Conservation (phyloP, 176 grass and related monocot species). For the Phragmites australis region DNA sequence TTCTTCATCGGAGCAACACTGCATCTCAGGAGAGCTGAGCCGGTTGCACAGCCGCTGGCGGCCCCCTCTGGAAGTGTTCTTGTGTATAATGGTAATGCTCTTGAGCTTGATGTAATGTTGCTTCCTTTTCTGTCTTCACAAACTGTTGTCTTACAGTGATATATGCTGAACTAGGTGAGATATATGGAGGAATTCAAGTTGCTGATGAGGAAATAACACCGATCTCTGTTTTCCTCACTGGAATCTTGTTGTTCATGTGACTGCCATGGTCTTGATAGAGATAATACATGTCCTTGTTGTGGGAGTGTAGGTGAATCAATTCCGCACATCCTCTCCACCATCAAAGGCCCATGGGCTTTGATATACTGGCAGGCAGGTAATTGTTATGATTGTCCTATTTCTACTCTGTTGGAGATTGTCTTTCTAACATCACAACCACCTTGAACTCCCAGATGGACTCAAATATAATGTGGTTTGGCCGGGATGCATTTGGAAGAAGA, state of each 20-base stretch:
- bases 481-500: slow-evolving; percentile 87
- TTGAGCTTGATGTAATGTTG: not conserved
- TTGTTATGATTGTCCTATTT: slow-evolving; percentile 4
- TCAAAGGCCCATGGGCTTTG: slow-evolving; percentile 89
- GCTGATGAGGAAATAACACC: slow-evolving; percentile 64
- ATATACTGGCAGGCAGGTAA: slow-evolving; percentile 94
- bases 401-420: not conserved
- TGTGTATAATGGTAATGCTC: slow-evolving; percentile 78
- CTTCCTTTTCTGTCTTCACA: not conserved
- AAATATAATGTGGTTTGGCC: slow-evolving; percentile 73
- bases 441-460: slow-evolving; percentile 56
- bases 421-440: slow-evolving; percentile 16
- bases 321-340: slow-evolving; percentile 68
- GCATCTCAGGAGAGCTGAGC: slow-evolving; percentile 71
- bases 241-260: slow-evolving; percentile 62
- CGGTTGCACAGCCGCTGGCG: slow-evolving; percentile 60
- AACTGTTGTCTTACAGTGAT: not conserved
- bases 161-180: slow-evolving; percentile 57
- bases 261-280: slow-evolving; percentile 28
- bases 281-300: slow-evolving; percentile 41
- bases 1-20: slow-evolving; percentile 70
- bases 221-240: slow-evolving; percentile 62
- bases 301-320: slow-evolving; percentile 36
- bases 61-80: slow-evolving; percentile 65
- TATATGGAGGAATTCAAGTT: slow-evolving; percentile 78